These are phyloP conservation scores for Ophiostoma novo-ulmi DNA, from an alignment of 2,329 filamentous ascomycete genomes.

Conservation along the genomic window DNA sequence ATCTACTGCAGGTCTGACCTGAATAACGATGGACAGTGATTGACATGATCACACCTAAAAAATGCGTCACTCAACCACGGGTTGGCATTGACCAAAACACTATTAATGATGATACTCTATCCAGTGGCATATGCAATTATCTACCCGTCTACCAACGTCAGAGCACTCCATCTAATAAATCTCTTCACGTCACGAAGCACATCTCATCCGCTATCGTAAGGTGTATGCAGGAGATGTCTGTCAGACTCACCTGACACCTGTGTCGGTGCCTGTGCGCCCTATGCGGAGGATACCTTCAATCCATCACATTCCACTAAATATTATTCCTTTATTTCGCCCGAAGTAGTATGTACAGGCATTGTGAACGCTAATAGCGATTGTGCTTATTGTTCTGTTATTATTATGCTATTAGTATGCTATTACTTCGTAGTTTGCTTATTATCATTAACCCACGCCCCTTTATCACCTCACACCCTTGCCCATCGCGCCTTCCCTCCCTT, in stretches of 20 bases:
- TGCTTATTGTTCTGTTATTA: background rate
- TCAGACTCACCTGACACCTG: background rate
- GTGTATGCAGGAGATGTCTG: background rate
- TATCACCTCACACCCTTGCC: background rate
- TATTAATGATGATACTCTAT: too few relatives aligned
- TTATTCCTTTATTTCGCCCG: background rate
- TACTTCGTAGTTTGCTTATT: too few relatives aligned
- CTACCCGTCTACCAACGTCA: too few relatives aligned
- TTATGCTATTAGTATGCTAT: background rate
- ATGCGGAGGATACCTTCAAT: background rate
- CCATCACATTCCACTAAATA: background rate
- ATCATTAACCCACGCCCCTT: background rate
- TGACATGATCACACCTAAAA: background rate
- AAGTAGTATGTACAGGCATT: too few relatives aligned
- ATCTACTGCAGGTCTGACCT: background rate
- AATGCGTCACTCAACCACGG: background rate
- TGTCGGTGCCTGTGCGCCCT: background rate
- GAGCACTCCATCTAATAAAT: background rate
- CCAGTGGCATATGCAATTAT: too few relatives aligned
- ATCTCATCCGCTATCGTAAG: background rate
- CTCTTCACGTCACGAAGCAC: background rate
- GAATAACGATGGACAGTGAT: background rate
- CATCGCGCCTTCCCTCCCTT: conserved; percentile 11
- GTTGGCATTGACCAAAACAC: too few relatives aligned
- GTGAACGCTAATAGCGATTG: background rate